Evolutionary conservation across 208 protist genomes (phyloP).

Genomic region (Spongospora subterranea): DNA sequence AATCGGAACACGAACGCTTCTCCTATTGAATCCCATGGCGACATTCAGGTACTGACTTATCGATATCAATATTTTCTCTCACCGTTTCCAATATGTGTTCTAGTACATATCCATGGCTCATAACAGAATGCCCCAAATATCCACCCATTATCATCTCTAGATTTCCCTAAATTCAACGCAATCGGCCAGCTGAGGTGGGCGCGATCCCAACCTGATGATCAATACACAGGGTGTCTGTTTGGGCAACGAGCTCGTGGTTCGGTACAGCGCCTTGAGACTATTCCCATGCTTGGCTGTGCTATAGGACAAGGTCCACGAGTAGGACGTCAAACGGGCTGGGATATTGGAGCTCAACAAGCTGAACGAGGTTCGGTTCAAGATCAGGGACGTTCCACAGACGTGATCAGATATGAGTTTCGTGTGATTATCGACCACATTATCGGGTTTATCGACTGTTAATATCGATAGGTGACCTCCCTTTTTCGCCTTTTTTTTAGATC

Average conservation of each 20-base stretch:
- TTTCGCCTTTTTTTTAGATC: too few relatives aligned
- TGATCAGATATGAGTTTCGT: too few relatives aligned
- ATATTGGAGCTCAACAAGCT: background rate
- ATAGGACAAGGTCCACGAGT: background rate
- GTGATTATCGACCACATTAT: too few relatives aligned
- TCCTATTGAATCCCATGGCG: background rate
- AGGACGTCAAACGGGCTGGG: background rate
- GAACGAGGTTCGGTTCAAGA: background rate
- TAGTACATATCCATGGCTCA: background rate
- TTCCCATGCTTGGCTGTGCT: background rate
- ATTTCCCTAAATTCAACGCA: background rate
- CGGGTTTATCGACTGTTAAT: too few relatives aligned
- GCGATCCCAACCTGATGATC: background rate
- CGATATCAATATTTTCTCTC: background rate
- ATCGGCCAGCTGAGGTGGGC: background rate
- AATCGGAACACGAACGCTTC: constrained; percentile 24
- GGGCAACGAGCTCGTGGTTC: background rate
- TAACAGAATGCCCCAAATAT: constrained; percentile 31
- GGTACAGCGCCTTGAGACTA: background rate
- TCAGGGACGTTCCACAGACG: too few relatives aligned
- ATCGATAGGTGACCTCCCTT: too few relatives aligned
- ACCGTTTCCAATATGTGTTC: constrained; percentile 46
- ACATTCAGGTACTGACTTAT: background rate
- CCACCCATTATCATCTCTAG: background rate
- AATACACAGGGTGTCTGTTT: background rate